These are phyloP conservation scores for Obelidium mucronatum DNA, from an alignment of 192 early-diverging fungal genomes.

Conservation along the genomic window DNA sequence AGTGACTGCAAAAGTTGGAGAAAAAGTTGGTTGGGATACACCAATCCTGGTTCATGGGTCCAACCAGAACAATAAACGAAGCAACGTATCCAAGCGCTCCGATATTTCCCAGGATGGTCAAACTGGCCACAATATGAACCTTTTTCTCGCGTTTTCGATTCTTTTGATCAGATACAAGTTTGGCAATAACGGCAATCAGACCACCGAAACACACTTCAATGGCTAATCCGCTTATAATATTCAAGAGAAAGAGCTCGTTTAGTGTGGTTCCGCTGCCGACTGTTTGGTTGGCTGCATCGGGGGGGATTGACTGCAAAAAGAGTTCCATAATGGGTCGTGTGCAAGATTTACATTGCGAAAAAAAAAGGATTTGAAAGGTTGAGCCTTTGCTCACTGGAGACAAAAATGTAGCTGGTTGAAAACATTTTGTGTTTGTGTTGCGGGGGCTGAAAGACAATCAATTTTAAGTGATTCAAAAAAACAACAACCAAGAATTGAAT, in stretches of 20 bases:
- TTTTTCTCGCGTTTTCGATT: not conserved
- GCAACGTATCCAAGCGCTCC: not conserved
- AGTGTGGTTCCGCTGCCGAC: not conserved
- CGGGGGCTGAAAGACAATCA: too few species aligned
- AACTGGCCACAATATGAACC: not conserved
- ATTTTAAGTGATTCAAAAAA: too few species aligned
- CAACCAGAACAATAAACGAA: not conserved
- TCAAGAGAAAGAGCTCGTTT: not conserved
- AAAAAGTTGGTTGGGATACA: not conserved
- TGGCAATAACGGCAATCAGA: not conserved
- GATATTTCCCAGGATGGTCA: not conserved
- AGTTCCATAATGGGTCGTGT: too few species aligned
- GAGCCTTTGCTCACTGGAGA: too few species aligned
- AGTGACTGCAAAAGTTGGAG: not conserved
- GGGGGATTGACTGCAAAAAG: too few species aligned
- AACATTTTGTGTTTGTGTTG: too few species aligned
- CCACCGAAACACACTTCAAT: not conserved
- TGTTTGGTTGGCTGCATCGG: not conserved
- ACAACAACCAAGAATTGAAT: too few species aligned
- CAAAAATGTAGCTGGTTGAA: too few species aligned
- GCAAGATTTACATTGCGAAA: too few species aligned
- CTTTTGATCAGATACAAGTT: not conserved
- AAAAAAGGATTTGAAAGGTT: too few species aligned
- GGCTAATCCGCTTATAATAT: not conserved
- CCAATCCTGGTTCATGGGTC: not conserved